Evolutionary conservation across 1,139 yeast species (phyloP), one percentile per base, ranked within the genome.

Genomic region (Pneumocystis carinii): DNA sequence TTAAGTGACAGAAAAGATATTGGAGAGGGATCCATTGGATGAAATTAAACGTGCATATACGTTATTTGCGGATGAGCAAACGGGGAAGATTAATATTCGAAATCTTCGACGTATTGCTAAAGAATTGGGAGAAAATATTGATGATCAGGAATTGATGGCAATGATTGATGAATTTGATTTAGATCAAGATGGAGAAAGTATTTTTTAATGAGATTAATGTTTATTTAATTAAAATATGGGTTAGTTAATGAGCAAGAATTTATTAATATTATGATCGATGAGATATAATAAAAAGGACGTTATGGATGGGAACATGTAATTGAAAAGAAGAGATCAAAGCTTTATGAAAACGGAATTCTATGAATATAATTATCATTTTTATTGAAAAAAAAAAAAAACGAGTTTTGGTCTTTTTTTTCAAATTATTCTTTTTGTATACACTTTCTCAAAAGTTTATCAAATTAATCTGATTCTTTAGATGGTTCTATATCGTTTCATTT

Each of bases 91-190:
- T 64, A 80, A 87, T 65, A 78, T 92, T 63, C 81, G 92, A 68
- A 88, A 90, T 71, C 79, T 94, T 65, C 83, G 95, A 74, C 81
- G 94, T 66, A 96, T 92, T 0, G 95, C 97, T 19, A 87, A 87
- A 70, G 97, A 92, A 68, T 76, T 94, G 66, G 97, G 97, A 0
- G 98, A 94, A 73, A 87, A 86, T 70, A 77, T 94, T 66, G 86
- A 89, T 10, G 98, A 92, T 68, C 96, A 90, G 66, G 98, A 94
- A 71, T 78, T 94, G 64, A 81, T 87, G 68, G 97, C 97, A 14
- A 92, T 94, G 98, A 92, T 94, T 68, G 97, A 90, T 67, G 98
- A 92, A 74, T 94, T 94, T 72, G 99, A 94, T 75, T 76, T 92
- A 65, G 97, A 94, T 73, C 96, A 88, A 67, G 98, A 94, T 73